These are phyloP conservation scores for Aphanomyces invadans DNA, from an alignment of 352 stramenopile genomes.

Conservation along the genomic window DNA sequence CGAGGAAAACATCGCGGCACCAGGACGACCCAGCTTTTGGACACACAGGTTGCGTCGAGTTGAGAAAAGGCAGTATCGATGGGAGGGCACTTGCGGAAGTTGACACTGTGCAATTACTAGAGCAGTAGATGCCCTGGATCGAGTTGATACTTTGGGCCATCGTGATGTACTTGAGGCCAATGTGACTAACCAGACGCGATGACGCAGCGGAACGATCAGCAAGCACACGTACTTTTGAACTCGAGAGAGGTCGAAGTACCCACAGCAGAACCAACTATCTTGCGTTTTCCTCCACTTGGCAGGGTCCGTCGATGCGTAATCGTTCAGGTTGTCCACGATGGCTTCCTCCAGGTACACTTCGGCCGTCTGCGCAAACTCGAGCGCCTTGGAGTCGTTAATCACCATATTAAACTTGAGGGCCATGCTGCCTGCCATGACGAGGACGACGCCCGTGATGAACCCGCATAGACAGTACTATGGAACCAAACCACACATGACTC, in stretches of 20 bases:
- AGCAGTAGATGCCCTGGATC: slow-evolving; percentile 16
- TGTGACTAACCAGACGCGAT: background rate
- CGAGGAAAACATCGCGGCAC: slow-evolving; percentile 22
- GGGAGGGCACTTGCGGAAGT: no score
- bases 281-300: slow-evolving; percentile 19
- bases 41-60: background rate
- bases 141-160: background rate
- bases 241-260: slow-evolving; percentile 14
- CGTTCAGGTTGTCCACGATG: slow-evolving; percentile 18
- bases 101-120: slow-evolving; percentile 10
- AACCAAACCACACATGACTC: no score
- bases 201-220: no score
- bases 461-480: slow-evolving; percentile 14
- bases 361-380: background rate
- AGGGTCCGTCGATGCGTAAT: background rate
- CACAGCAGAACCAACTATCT: slow-evolving; percentile 24
- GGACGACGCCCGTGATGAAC: slow-evolving; percentile 2
- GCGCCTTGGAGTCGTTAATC: background rate
- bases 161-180: slow-evolving; percentile 4
- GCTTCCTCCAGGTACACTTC: slow-evolving; percentile 16
- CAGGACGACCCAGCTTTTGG: background rate
- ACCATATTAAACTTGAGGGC: slow-evolving; percentile 12
- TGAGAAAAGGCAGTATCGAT: no score
- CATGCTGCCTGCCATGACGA: slow-evolving; percentile 8
- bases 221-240: slow-evolving; percentile 9